Evolutionary conservation across 2,329 filamentous ascomycete genomes (phyloP), one percentile per base, ranked within the genome.

Genomic region (Harringtonia lauricola): DNA sequence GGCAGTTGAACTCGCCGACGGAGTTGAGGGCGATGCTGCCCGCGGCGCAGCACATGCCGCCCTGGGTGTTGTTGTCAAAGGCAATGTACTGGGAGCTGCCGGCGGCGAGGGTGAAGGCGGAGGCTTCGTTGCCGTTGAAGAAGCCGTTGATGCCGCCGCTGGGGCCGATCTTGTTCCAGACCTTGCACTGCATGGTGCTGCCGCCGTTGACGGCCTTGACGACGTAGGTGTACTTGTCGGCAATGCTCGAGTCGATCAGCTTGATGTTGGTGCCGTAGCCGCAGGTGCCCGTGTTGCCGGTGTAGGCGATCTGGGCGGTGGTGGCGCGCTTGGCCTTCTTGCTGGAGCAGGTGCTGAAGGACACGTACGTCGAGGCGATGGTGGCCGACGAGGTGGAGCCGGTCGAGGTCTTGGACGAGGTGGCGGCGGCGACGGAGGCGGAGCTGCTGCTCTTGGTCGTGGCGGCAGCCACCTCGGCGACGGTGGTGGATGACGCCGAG

Each of bases 121-220:
- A 38, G 39, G 59, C 66, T 51, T 62, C 57, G 45, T 61, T 60
- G 42, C 49, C 47, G 31, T 43, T 47, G 60, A 66, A 74, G 63
- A 70, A 70, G 51, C 71, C 71, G 54, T 70, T 62, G 55, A 73
- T 63, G 30, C 47, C 45, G 33, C 62, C 60, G 38, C 62, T 51
- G 14, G 59, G 54, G 36, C 70, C 71, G 43, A 73, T 71, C 68
- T 75, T 75, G 67, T 71, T 70, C 62, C 59, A 72, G 62, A 64
- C 67, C 30, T 54, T 52, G 54, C 71, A 72, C 36, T 57, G 34
- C 44, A 62, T 59, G 36, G 54, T 41, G 30, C 40, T 41, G 49
- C 44, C 55, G 41, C 59, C 57, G 41, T 60, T 62, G 54, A 55
- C 57, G 55, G 71, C 68, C 49, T 58, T 58, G 47, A 61, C 48